Conservation (phyloP, 805 yeast genomes). For the Candida maltosa region DNA sequence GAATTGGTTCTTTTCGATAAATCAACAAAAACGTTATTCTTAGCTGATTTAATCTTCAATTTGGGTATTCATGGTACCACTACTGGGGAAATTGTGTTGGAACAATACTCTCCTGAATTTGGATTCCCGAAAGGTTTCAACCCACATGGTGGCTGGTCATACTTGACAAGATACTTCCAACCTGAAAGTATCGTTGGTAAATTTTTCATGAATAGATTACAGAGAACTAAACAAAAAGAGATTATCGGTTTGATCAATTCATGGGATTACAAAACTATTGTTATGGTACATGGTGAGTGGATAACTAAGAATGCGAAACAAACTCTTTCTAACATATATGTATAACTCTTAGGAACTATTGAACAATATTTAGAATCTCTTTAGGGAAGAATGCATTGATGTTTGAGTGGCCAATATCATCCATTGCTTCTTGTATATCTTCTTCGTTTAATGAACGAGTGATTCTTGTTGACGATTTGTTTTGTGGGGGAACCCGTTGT, state of each 20-base stretch:
- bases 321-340: too few species aligned
- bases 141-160: slow-evolving; percentile 45
- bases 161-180: slow-evolving; percentile 34
- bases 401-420: slow-evolving; percentile 5
- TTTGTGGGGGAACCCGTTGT: background rate
- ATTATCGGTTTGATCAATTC: slow-evolving; percentile 19
- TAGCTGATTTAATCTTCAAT: slow-evolving; percentile 61
- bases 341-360: too few species aligned
- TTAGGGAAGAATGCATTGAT: too few species aligned
- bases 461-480: background rate
- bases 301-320: too few species aligned
- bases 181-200: slow-evolving; percentile 20
- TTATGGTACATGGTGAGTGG: slow-evolving; percentile 60
- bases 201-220: slow-evolving; percentile 12
- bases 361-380: too few species aligned
- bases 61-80: slow-evolving; percentile 40
- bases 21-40: slow-evolving; percentile 44
- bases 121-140: slow-evolving; percentile 42
- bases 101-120: slow-evolving; percentile 38
- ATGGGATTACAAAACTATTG: slow-evolving; percentile 44
- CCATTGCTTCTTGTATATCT: slow-evolving; percentile 4
- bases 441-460: background rate
- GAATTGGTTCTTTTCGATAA: slow-evolving; percentile 53
- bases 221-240: slow-evolving; percentile 15
- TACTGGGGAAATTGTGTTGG: slow-evolving; percentile 22